Conservation (phyloP, 257 asterid species). For the Parsonsia alboflavescens region DNA sequence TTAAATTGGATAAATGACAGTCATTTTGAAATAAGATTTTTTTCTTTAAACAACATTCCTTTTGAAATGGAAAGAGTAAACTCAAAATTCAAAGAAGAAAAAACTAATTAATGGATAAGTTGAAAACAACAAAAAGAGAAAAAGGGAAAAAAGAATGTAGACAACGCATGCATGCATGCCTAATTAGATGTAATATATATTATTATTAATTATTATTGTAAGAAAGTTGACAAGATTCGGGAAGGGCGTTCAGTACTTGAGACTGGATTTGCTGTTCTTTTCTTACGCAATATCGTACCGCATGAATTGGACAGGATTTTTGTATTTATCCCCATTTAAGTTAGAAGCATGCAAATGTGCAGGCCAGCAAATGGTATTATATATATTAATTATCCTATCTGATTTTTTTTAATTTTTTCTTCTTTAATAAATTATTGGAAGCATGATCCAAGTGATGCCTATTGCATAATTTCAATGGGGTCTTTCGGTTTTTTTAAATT, state of each 20-base stretch:
- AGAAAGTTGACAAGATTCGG: neutral
- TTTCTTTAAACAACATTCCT: too few species aligned
- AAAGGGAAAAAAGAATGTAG: neutral
- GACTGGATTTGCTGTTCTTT: neutral
- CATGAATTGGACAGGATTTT: neutral
- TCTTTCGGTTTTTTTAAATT: too few species aligned
- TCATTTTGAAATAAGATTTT: too few species aligned
- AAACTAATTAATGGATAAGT: neutral
- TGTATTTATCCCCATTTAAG: neutral
- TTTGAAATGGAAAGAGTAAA: too few species aligned
- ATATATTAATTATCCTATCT: neutral
- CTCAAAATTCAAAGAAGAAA: too few species aligned
- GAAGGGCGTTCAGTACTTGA: neutral
- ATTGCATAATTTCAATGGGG: neutral
- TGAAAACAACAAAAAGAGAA: too few species aligned
- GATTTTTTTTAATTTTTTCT: neutral
- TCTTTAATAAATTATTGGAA: neutral
- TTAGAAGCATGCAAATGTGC: conserved; percentile 9
- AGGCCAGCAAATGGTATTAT: neutral
- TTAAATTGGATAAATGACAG: too few species aligned
- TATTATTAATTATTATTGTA: too few species aligned
- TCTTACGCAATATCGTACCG: neutral
- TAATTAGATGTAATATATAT: neutral
- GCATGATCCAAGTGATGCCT: neutral
- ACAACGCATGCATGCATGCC: conserved; percentile 7